A percentile compares a stretch with the other conserved stretches of the same genome.
Evolutionary conservation across 441 rosid genomes (phyloP).

Genomic region (Syzygium malaccense): DNA sequence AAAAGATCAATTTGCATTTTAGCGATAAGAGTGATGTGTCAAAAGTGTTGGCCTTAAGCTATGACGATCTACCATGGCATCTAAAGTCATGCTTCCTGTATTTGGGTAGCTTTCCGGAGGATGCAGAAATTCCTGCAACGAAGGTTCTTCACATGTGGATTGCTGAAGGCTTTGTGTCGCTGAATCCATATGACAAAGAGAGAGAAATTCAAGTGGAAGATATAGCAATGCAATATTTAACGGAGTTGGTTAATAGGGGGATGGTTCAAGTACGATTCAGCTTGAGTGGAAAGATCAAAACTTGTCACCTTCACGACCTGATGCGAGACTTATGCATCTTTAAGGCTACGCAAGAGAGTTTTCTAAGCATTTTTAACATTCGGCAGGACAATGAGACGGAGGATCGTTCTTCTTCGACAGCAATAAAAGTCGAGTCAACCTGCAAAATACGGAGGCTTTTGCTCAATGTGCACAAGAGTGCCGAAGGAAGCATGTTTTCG

Average conservation of each 20-base stretch:
- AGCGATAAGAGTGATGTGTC: background rate
- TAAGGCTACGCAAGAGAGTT: rapidly evolving
- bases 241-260: background rate
- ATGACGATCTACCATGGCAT: background rate
- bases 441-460: background rate
- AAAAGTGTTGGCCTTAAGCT: background rate
- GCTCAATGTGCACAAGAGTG: rapidly evolving
- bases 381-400: rapidly evolving
- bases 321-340: background rate
- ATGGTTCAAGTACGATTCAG: background rate
- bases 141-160: background rate
- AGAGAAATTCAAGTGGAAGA: rapidly evolving
- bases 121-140: rapidly evolving
- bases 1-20: background rate
- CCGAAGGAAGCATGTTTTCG: rapidly evolving
- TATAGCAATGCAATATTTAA: background rate
- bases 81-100: background rate
- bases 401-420: background rate
- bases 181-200: rapidly evolving
- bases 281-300: background rate
- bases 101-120: background rate
- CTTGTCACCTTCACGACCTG: rapidly evolving
- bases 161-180: background rate
- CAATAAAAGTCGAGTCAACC: background rate
- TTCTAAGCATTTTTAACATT: rapidly evolving